Evolutionary conservation across 768 basidiomycete genomes (phyloP), one percentile per base, ranked within the genome.

Genomic region (Trametes coccinea): DNA sequence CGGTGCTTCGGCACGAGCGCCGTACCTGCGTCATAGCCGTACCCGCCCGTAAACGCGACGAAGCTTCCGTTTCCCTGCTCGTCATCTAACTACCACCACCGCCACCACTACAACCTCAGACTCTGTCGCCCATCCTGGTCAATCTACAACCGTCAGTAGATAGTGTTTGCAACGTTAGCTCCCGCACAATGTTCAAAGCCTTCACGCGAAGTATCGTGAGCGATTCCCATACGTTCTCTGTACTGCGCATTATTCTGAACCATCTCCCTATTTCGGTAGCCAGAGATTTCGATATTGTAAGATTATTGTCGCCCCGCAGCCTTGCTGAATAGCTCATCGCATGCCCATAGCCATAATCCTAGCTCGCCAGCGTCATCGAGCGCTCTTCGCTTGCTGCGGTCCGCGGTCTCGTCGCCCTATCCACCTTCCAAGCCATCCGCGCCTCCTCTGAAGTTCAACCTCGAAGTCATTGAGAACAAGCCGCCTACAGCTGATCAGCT

Each of bases 401-500:
- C 82, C 0, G 82, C 90, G 0, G 70, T 88, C 0, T 82, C 86
- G 0, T 72, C 71, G 0, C 82, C 89, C 0, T 92, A 88, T 69
- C 90, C 90, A 9, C 78, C 84, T 0, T 73, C 72, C 6, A 80
- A 77, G 16, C 66, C 78, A 0, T 67, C 73, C 4, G 77, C 78
- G 0, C 71, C 77, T 3, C 87, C 90, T 0, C 82, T 92, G 14
- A 73, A 82, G 11, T 92, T 89, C 76, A 80, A 88, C 59, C 82
- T 92, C 17, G 85, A 90, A 56, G 84, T 92, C 29, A 76, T 92
- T 46, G 88, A 90, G 69, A 78, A 80, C 6, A 74, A 79, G 5
- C 77, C 81, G 0, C 90, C 90, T 2, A 92, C 82, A 0, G 55
- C 82, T 0, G 88, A 91, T 72, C 90, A 92, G 67, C 72, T 92